A percentile compares a stretch with the other conserved stretches of the same genome.
phyloP scores from a whole-genome alignment of 2,329 filamentous ascomycete species.

The Gaeumannomyces tritici region DNA sequence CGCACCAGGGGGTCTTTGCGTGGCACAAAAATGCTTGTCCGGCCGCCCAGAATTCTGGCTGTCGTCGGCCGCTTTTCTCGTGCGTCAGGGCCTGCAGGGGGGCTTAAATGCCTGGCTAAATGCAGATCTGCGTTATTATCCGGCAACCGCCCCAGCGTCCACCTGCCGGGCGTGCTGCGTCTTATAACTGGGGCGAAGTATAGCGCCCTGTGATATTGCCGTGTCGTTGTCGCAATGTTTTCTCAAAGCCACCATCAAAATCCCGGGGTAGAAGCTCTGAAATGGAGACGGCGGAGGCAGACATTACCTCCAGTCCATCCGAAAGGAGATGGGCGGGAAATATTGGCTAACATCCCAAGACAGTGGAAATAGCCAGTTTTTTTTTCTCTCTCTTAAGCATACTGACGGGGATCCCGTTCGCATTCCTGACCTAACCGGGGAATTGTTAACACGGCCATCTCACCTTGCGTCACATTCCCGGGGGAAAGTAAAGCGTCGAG shows the following conservation, averaged over 20 bases:
- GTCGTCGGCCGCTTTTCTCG: background rate
- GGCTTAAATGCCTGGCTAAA: background rate
- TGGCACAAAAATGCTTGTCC: background rate
- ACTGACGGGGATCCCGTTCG: no score
- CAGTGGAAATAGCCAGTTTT: background rate
- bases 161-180: no score
- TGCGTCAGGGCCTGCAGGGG: background rate
- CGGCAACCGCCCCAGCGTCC: background rate
- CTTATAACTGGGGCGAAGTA: no score
- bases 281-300: no score
- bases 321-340: background rate
- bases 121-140: background rate
- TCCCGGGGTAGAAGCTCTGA: no score
- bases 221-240: no score
- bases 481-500: background rate
- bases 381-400: background rate
- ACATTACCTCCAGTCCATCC: no score
- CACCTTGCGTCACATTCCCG: background rate
- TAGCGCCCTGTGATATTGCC: no score
- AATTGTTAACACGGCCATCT: background rate
- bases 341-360: background rate
- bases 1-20: background rate
- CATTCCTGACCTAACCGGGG: background rate
- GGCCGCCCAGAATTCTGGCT: background rate
- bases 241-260: no score